These are phyloP conservation scores for Pulveroboletus sp. DNA, from an alignment of 768 basidiomycete genomes.

Conservation along the genomic window DNA sequence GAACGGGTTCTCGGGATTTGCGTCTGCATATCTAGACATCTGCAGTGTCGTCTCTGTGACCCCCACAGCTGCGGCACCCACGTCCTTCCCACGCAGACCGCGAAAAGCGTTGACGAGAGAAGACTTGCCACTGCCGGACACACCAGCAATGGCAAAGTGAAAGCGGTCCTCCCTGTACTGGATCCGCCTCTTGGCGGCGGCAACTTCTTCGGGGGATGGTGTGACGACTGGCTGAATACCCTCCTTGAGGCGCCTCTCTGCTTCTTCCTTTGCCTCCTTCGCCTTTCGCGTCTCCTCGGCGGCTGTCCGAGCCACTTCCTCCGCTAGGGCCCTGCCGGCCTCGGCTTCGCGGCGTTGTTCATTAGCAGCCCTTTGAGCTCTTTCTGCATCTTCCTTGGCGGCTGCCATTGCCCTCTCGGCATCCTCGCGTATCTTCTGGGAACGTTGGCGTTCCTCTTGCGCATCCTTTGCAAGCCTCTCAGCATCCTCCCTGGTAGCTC, in stretches of 20 bases:
- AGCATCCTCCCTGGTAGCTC: constrained; percentile 16
- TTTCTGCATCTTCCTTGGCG: constrained; percentile 12
- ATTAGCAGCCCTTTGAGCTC: constrained; percentile 11
- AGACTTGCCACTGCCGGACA: no score
- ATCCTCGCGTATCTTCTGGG: constrained; percentile 11
- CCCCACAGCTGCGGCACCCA: no score
- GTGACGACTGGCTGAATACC: constrained; percentile 23
- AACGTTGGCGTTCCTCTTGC: constrained; percentile 10
- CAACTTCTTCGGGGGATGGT: constrained; percentile 9
- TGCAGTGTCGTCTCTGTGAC: no score
- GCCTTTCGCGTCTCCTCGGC: constrained; percentile 16
- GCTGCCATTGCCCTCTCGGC: constrained; percentile 10
- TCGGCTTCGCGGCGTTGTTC: constrained; percentile 19
- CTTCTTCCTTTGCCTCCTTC: constrained; percentile 13
- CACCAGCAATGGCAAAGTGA: constrained; percentile 35
- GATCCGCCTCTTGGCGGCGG: constrained; percentile 14
- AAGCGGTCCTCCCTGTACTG: constrained; percentile 26
- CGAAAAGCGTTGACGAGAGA: no score
- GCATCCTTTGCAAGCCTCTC: constrained; percentile 11
- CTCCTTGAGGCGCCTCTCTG: constrained; percentile 15
- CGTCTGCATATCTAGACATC: no score
- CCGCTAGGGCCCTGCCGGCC: constrained; percentile 13
- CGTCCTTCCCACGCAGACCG: no score
- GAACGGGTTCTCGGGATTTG: no score
- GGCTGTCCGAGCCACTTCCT: constrained; percentile 9